Conservation (phyloP, 1,284 basidiomycete species). For the Prillingera fragicola region DNA sequence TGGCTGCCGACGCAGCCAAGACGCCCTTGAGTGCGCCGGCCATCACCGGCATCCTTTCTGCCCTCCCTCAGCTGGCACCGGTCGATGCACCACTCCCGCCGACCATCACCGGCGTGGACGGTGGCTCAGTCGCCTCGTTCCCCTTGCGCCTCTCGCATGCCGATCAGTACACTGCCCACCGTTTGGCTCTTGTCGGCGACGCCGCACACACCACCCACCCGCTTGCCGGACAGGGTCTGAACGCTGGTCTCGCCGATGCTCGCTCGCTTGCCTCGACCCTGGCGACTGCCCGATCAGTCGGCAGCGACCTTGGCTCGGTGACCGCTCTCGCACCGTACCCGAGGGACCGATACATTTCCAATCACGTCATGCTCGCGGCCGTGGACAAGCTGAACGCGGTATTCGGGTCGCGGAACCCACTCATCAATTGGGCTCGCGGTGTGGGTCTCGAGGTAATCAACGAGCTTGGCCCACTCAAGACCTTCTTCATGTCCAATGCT, state of each 20-base stretch:
- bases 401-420: slow-evolving; percentile 61
- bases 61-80: slow-evolving; percentile 57
- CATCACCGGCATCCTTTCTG: slow-evolving; percentile 25
- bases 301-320: slow-evolving; percentile 78
- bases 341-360: slow-evolving; percentile 71
- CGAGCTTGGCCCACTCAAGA: slow-evolving; percentile 75
- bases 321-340: slow-evolving; percentile 71
- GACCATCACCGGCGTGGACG: slow-evolving; percentile 64
- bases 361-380: slow-evolving; percentile 75
- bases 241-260: slow-evolving; percentile 84
- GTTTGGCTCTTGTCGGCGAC: slow-evolving; percentile 78
- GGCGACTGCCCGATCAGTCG: slow-evolving; percentile 55
- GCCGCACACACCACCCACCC: slow-evolving; percentile 95
- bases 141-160: slow-evolving; percentile 84
- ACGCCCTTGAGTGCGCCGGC: slow-evolving; percentile 19
- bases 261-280: slow-evolving; percentile 64
- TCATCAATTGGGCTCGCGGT: slow-evolving; percentile 77
- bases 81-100: slow-evolving; percentile 59
- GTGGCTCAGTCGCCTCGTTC: slow-evolving; percentile 79
- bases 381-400: slow-evolving; percentile 85
- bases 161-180: slow-evolving; percentile 62
- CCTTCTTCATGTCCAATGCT: slow-evolving; percentile 72
- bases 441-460: slow-evolving; percentile 86
- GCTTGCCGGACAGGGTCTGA: slow-evolving; percentile 94
- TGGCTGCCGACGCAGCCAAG: slow-evolving; percentile 51